Evolutionary conservation across 2,329 filamentous ascomycete genomes (phyloP), one percentile per base, ranked within the genome.

Genomic region (Ascochyta pisi): DNA sequence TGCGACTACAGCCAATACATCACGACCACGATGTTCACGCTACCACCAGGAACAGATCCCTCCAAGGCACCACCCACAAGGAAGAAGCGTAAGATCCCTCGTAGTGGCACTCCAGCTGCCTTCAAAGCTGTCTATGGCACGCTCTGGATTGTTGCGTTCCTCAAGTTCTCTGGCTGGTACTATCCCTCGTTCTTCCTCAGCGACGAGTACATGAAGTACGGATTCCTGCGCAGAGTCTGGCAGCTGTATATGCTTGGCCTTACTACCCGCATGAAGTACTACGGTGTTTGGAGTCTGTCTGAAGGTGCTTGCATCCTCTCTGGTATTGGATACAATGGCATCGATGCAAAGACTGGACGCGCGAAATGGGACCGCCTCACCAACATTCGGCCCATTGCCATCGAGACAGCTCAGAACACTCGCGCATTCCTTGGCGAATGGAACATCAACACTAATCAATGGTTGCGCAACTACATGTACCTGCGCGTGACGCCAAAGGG

Each of bases 371-470:
- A 96, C 70, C 87, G 94, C 26, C 81, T 98, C 16, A 89, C 91
- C 66, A 99, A 99, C 71, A 91, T 99, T 64, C 87, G 90, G 63
- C 90, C 95, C 0, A 89, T 87, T 83, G 86, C 85, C 2, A 90
- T 99, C 26, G 95, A 99, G 78, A 83, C 86, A 0, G 95, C 94
- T 1, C 93, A 97, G 77, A 99, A 98, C 74, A 90, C 91, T n/a
- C 88, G 94, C 50, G 92, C 86, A 1, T 98, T 95, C 68, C 83
- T 99, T 3, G 94, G 89, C 44, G 90, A 87, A 69, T 99, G 95
- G 95, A 99, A 99, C 76, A 96, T 97, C 80, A 98, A 98, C 77
- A 99, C 95, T 12, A 99, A 97, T 75, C 87, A 91, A 69, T 99
- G 95, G 95, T 81, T 99, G 58, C 86, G 93, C 42, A 96, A 98